A percentile compares a stretch with the other conserved stretches of the same genome.
These are phyloP conservation scores for Coemansia sp. DNA, from an alignment of 192 early-diverging fungal genomes.

Conservation along the genomic window DNA sequence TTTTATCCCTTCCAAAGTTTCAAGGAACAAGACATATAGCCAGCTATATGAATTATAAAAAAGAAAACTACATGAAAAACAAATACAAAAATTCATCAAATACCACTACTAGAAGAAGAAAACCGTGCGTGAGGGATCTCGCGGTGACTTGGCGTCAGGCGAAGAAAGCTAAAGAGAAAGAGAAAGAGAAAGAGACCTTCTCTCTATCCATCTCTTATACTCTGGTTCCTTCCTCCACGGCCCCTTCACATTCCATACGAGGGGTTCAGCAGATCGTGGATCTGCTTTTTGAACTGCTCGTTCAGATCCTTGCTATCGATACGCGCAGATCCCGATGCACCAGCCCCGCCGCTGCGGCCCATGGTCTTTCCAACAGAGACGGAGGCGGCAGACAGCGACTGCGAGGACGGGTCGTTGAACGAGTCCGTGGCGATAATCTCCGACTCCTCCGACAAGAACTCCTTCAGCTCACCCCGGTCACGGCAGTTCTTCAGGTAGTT, in stretches of 20 bases:
- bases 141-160: too few species aligned
- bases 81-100: too few species aligned
- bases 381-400: neutral
- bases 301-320: conserved; percentile 26
- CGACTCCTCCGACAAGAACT: conserved; percentile 40
- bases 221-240: neutral
- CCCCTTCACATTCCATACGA: conserved; percentile 16
- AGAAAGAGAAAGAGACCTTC: too few species aligned
- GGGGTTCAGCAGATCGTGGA: conserved; percentile 34
- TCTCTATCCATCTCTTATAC: too few species aligned
- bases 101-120: too few species aligned
- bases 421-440: conserved; percentile 37
- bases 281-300: conserved; percentile 48
- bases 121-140: too few species aligned
- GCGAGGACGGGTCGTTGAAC: conserved; percentile 21
- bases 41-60: too few species aligned
- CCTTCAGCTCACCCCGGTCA: conserved; percentile 17
- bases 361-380: too few species aligned
- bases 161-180: too few species aligned
- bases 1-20: too few species aligned
- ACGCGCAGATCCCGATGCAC: neutral
- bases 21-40: too few species aligned
- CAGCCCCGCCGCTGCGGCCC: neutral
- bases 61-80: too few species aligned
- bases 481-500: conserved; percentile 36